phyloP scores from a whole-genome alignment of 1,284 basidiomycete genomes.

The Kwoniella shivajii region DNA sequence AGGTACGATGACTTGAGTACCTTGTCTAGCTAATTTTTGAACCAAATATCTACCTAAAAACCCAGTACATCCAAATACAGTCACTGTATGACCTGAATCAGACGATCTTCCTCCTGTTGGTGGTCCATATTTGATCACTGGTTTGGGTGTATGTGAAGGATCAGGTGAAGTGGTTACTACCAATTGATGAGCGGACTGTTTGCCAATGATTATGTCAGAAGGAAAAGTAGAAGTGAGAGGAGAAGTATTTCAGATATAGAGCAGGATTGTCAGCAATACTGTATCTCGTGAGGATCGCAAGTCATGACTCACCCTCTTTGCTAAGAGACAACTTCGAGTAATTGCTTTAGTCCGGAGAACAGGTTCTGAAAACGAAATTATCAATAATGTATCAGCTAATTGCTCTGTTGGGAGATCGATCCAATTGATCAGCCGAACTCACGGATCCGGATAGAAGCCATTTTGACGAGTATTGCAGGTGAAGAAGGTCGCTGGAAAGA shows the following conservation, averaged over 20 bases:
- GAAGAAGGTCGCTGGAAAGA: neutral
- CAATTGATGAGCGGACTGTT: conserved; percentile 51
- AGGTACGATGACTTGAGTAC: conserved; percentile 92
- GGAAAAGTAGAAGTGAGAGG: neutral
- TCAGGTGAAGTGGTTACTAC: conserved; percentile 29
- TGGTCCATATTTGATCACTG: conserved; percentile 69
- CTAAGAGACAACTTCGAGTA: conserved; percentile 8
- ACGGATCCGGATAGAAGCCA: conserved; percentile 41
- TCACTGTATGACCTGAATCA: conserved; percentile 84
- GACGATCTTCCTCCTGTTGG: conserved; percentile 80
- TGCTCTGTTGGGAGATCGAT: neutral
- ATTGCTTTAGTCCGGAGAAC: conserved; percentile 35
- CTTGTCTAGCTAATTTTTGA: conserved; percentile 88
- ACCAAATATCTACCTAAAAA: conserved; percentile 95
- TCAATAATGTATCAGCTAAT: neutral
- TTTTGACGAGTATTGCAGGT: conserved; percentile 16
- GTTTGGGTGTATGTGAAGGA: conserved; percentile 54
- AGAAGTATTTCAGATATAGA: conserved; percentile 7
- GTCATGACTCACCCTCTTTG: conserved; percentile 19
- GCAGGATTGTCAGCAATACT: too few species aligned
- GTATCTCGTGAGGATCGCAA: too few species aligned
- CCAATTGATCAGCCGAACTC: neutral
- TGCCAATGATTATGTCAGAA: neutral
- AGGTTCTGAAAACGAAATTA: conserved; percentile 26
- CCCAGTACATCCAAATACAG: conserved; percentile 95